A percentile compares a stretch with the other conserved stretches of the same genome.
Conservation (phyloP, 2,329 filamentous ascomycete genomes). For the Peltaster fructicola region DNA sequence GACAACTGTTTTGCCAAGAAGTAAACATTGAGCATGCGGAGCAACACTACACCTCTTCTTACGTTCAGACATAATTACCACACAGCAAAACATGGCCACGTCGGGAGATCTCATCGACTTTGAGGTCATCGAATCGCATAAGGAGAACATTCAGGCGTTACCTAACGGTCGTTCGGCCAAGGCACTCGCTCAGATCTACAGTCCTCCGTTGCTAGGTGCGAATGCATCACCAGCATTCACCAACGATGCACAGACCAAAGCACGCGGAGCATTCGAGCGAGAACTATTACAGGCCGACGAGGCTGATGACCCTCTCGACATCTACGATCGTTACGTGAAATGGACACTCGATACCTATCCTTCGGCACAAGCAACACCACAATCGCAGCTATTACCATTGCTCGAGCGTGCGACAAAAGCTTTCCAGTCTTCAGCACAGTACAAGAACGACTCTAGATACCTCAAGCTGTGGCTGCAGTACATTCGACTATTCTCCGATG, state of each 20-base stretch:
- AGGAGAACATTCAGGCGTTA: conserved; percentile 93
- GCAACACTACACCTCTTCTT: neutral
- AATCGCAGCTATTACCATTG: conserved; percentile 75
- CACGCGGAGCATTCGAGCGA: conserved; percentile 68
- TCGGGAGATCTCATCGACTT: conserved; percentile 43
- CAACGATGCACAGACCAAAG: conserved; percentile 58
- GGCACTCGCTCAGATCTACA: conserved; percentile 70
- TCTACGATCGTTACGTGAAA: conserved; percentile 91
- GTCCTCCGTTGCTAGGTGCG: conserved; percentile 27
- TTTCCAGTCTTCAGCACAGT: conserved; percentile 70
- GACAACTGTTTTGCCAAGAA: no score
- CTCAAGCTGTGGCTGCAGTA: conserved; percentile 88
- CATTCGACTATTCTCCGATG: conserved; percentile 78
- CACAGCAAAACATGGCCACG: conserved; percentile 14
- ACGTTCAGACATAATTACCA: neutral
- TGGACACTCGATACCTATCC: conserved; percentile 95
- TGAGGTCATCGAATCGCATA: conserved; percentile 86
- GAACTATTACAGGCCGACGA: conserved; percentile 66
- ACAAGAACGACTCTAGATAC: conserved; percentile 90
- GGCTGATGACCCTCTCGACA: conserved; percentile 83
- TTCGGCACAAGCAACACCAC: conserved; percentile 74
- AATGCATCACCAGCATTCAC: conserved; percentile 43
- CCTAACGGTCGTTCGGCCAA: conserved; percentile 77
- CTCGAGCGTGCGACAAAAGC: conserved; percentile 85
- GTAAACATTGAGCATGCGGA: no score